Base-by-base conservation (phyloP, 352 stramenopile genomes). In the Phytophthora brassicae region DNA sequence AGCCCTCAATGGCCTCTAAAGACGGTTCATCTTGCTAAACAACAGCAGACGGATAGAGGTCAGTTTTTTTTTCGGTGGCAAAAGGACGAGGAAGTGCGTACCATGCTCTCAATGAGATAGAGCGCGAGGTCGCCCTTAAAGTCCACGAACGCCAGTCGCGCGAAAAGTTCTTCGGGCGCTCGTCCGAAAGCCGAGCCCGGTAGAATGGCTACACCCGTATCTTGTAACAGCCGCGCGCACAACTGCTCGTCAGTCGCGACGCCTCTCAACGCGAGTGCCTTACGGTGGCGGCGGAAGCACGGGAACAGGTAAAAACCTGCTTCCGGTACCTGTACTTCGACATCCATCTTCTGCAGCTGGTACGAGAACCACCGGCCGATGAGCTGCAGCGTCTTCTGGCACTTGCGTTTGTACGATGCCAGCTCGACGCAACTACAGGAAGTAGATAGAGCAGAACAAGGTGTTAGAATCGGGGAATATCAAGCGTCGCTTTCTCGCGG, bases 51-150 rank as follows among this genome's bases (percentile, higher is more conserved):
- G 42, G 14, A 46, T 54, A 43, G 20, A 5, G n/a, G 9, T 56
- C 28, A 56, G 29, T 43, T n/a, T 26, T 19, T 55, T 33, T 60
- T 70, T 58, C 39, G 44, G 46, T 56, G 17, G 43, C 44, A 54
- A 47, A 22, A 17, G 26, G 6, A 38, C 22, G 20, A 9, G 48
- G 13, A 56, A 48, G 17, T 16, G 35, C 74, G 60, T 70, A 94
- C 84, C 83, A 91, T 92, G 64, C 84, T 94, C 58, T 93, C 84
- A 59, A 95, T 91, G 1, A 94, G 59, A 46, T 95, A 96, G 43
- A 96, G 69, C 16, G 88, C 84, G 41, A 95, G 82, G 22, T 94
- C 88, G 49, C 88, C 88, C 59, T 95, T 93, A 48, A 96, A 96
- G 60, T 95, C 88, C 2, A 96, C 88, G 53, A 92, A 95, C 6